phyloP scores from a whole-genome alignment of 108 stramenopile species.

The Conticribra weissflogii region DNA sequence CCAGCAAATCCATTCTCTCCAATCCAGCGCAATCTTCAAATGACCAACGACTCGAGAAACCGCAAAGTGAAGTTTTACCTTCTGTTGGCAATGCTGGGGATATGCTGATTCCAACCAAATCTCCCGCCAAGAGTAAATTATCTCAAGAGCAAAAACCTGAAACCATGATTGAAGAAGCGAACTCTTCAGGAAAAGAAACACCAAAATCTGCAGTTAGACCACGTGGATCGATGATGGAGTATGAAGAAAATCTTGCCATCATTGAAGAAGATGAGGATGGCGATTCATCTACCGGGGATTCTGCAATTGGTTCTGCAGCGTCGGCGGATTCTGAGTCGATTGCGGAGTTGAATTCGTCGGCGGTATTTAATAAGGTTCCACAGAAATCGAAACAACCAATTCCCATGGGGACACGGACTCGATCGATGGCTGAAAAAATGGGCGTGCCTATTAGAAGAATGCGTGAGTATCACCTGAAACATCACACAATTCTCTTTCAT shows the following conservation, averaged over 20 bases:
- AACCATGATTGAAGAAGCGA: too few species aligned
- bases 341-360: too few species aligned
- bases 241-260: neutral
- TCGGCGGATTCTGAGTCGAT: neutral
- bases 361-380: too few species aligned
- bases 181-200: too few species aligned
- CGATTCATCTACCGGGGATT: neutral
- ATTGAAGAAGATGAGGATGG: neutral
- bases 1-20: too few species aligned
- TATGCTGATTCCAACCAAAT: neutral
- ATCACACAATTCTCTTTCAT: too few species aligned
- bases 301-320: neutral
- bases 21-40: too few species aligned
- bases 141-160: too few species aligned
- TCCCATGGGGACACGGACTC: conserved; percentile 32
- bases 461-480: conserved; percentile 22
- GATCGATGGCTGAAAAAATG: conserved; percentile 35
- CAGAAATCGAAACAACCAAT: neutral
- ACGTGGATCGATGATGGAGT: neutral
- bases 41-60: too few species aligned
- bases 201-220: too few species aligned
- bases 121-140: neutral
- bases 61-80: neutral
- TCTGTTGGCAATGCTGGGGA: conserved; percentile 1
- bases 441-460: conserved; percentile 2